Evolutionary conservation across 2,329 filamentous ascomycete species (phyloP).

Genomic region (Capronia epimyces): DNA sequence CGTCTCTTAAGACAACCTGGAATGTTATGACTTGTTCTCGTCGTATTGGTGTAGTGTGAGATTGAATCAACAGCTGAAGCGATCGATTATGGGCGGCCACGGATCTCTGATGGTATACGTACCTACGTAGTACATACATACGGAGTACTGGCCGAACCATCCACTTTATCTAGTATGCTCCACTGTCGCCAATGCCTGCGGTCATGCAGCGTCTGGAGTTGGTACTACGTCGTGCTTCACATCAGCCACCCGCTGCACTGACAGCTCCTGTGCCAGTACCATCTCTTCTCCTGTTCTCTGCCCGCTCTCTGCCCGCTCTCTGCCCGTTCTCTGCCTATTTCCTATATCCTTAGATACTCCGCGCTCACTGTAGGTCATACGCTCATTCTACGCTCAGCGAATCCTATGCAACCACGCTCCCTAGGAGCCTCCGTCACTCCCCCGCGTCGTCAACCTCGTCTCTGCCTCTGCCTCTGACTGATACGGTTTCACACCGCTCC

Average conservation of each 20-base stretch:
- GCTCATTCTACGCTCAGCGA: neutral
- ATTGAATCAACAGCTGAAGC: too few relatives aligned
- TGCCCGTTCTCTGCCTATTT: conserved; percentile 9
- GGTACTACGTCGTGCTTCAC: too few relatives aligned
- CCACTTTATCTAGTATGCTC: too few relatives aligned
- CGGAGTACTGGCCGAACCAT: too few relatives aligned
- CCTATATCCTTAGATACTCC: neutral
- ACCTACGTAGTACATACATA: too few relatives aligned
- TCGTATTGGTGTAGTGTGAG: too few relatives aligned
- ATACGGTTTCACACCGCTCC: neutral
- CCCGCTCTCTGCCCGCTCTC: conserved; percentile 8
- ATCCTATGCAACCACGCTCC: neutral
- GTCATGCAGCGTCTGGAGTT: too few relatives aligned
- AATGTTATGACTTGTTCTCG: too few relatives aligned
- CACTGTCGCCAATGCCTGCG: too few relatives aligned
- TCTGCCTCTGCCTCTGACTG: neutral
- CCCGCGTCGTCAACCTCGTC: neutral
- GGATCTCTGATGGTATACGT: too few relatives aligned
- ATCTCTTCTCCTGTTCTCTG: conserved; percentile 3
- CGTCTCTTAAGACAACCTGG: too few relatives aligned
- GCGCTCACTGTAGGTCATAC: neutral
- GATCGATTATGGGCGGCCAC: too few relatives aligned
- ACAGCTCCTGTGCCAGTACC: neutral
- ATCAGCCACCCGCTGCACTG: neutral
- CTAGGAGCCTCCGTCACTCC: neutral